Conservation (phyloP, 179 eudicot genomes). For the Heliamphora pulchella region DNA sequence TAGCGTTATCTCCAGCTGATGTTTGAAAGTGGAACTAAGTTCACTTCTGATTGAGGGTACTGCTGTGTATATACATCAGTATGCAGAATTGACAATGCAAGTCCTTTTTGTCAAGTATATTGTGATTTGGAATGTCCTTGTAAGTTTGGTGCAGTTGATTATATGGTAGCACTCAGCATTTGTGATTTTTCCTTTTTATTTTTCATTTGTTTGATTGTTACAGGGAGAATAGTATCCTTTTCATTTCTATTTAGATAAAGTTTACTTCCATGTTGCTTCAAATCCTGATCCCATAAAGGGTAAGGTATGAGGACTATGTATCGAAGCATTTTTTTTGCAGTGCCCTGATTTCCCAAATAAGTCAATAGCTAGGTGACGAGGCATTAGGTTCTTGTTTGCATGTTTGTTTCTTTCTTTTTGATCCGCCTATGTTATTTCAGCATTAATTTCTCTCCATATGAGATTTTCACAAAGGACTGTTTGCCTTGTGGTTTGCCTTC, state of each 20-base stretch:
- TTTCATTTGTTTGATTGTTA: background rate
- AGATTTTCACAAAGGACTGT: background rate
- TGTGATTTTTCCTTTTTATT: background rate
- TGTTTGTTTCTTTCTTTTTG: background rate
- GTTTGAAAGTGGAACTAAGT: background rate
- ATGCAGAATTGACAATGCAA: too few species aligned
- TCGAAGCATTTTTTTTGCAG: background rate
- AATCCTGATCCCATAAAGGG: background rate
- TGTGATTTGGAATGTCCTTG: background rate
- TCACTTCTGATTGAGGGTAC: background rate
- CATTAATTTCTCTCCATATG: background rate
- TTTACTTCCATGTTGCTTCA: background rate
- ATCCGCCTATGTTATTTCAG: background rate
- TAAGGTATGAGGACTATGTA: background rate
- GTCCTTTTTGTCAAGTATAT: background rate
- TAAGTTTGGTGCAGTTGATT: background rate
- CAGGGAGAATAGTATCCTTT: background rate
- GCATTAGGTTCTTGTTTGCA: background rate
- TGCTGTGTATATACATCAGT: background rate
- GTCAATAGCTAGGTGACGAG: background rate
- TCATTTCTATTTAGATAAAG: background rate
- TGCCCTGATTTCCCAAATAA: background rate
- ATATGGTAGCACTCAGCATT: background rate
- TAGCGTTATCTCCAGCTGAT: conserved; percentile 4
- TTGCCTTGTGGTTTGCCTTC: background rate